phyloP scores from a whole-genome alignment of 2,329 filamentous ascomycete species.

The Neonectria sp. region DNA sequence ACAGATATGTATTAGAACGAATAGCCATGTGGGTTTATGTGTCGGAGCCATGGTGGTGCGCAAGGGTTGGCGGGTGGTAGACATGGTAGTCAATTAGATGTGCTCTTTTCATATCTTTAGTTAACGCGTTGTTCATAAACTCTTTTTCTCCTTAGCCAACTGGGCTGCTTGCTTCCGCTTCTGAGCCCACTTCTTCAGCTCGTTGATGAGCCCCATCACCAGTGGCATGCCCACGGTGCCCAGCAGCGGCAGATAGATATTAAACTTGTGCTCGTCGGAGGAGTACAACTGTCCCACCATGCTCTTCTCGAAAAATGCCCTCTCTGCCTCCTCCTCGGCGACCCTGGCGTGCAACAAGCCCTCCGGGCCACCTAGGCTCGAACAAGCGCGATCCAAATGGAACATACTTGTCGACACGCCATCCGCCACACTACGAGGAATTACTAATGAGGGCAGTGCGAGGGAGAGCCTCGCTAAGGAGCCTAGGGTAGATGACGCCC shows the following conservation, averaged over 20 bases:
- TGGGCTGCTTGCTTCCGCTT: slow-evolving; percentile 62
- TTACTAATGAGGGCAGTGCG: slow-evolving; percentile 90
- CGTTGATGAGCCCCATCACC: slow-evolving; percentile 86
- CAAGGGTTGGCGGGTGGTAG: no score
- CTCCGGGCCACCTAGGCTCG: slow-evolving; percentile 74
- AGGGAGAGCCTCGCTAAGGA: slow-evolving; percentile 88
- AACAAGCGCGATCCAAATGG: slow-evolving; percentile 84
- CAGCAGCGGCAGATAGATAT: slow-evolving; percentile 92
- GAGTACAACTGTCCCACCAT: slow-evolving; percentile 99
- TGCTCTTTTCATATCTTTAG: no score
- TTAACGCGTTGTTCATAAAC: no score
- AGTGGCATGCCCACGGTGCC: slow-evolving; percentile 93
- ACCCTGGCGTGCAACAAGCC: slow-evolving; percentile 86
- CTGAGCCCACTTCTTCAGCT: slow-evolving; percentile 76
- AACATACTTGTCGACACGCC: slow-evolving; percentile 85
- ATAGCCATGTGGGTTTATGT: no score
- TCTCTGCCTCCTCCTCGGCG: slow-evolving; percentile 90
- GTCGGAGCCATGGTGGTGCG: no score
- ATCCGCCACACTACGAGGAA: slow-evolving; percentile 87
- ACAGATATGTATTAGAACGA: no score
- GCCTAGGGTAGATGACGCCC: slow-evolving; percentile 94
- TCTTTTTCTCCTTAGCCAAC: slow-evolving; percentile 57
- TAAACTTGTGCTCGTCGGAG: slow-evolving; percentile 97
- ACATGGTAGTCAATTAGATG: no score
- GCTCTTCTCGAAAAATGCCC: slow-evolving; percentile 97